Base-by-base conservation (phyloP, 2,329 filamentous ascomycete species). In the Metarhizium anisopliae region DNA sequence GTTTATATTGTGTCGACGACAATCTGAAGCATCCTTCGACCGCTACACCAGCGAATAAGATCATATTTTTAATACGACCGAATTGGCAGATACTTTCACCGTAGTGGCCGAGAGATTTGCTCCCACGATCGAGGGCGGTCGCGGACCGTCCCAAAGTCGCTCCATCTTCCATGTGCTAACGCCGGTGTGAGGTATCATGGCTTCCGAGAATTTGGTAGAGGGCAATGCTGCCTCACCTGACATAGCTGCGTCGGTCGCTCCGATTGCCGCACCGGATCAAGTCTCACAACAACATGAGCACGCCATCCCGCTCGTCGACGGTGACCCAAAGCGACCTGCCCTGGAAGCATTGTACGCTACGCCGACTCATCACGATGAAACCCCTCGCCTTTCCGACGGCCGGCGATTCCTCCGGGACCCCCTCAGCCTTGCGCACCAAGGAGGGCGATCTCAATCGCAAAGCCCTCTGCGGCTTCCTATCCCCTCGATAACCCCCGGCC, bases 401-500 rank as follows among this genome's bases (percentile, higher is more conserved):
- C 62, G 67, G 13, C 69, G 71, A 50, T 72, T 72, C 56, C 63
- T 72, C n/a, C 65, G 68, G 53, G 70, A 72, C 18, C 57, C 64
- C 11, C 58, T 64, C 2, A 60, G 60, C 20, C 57, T 59, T 7
- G 25, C 60, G 7, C 49, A 49, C 3, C 55, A 61, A 20, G 59
- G 58, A 30, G 63, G 60, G 35, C 65, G 71, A n/a, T 70, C 71
- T 14, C 62, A 67, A 6, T 71, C 70, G 7, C 70, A 68, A 50
- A 73, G 69, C 47, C 70, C 71, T 16, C 69, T 72, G 38, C 69
- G 70, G 20, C 62, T 75, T 60, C 30, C 72, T 6, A 77, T 81
- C 68, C 76, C 77, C 0, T 68, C 68, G 54, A 72, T 77, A 51
- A 78, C 76, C 0, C 74, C 78, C 0, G 76, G 73, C 1, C 79